Conservation (phyloP, 768 basidiomycete species). For the Chlorophyllum brunneum region DNA sequence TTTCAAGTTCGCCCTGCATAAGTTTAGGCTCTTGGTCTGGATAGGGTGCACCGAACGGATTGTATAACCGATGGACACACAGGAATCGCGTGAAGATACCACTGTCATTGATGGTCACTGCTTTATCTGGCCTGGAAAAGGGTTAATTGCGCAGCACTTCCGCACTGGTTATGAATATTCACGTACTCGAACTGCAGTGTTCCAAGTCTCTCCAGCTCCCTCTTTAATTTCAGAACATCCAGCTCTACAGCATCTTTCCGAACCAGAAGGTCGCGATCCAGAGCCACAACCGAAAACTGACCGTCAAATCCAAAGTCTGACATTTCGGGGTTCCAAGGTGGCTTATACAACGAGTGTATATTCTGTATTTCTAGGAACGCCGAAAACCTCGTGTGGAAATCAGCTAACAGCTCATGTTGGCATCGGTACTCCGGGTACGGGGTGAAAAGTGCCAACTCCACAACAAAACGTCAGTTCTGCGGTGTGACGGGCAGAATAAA, state of each 20-base stretch:
- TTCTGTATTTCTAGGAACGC: conserved; percentile 34
- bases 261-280: conserved; percentile 33
- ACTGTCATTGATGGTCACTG: conserved; percentile 26
- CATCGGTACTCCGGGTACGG: conserved; percentile 34
- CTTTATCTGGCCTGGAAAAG: conserved; percentile 24
- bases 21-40: conserved; percentile 12
- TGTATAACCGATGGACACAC: conserved; percentile 26
- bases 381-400: conserved; percentile 22
- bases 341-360: conserved; percentile 27
- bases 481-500: background rate
- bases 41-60: conserved; percentile 13
- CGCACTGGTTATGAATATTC: background rate
- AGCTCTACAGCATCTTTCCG: conserved; percentile 27
- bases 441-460: conserved; percentile 20
- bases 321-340: conserved; percentile 2
- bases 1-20: conserved; percentile 55
- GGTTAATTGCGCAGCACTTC: background rate
- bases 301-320: conserved; percentile 45
- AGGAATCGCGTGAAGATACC: conserved; percentile 36
- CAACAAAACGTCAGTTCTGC: background rate
- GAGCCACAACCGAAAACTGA: conserved; percentile 45
- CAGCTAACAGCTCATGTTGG: conserved; percentile 23
- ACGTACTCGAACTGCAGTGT: conserved; percentile 33
- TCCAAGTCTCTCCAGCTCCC: conserved; percentile 29
- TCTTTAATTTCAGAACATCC: conserved; percentile 27